Evolutionary conservation across 306 rosid genomes (phyloP), one percentile per base, ranked within the genome.

Genomic region (Cucumis sativus): DNA sequence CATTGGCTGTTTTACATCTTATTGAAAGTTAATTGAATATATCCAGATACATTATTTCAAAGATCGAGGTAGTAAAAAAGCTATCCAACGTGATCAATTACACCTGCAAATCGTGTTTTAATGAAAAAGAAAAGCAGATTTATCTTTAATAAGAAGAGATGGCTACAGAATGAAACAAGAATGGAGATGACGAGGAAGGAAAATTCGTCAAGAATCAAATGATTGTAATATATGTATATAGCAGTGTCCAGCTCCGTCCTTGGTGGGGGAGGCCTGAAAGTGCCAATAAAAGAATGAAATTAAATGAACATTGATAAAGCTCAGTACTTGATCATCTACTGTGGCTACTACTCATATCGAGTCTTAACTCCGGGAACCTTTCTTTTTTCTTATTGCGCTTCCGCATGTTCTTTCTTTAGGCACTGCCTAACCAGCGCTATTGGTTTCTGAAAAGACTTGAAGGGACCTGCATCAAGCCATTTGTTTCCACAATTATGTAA

Each of bases 371-470:
- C 3, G 77, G 55, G 11, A 45, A 10, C 0, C 37, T 33, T 33
- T 33, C 5, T 33, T 33, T 33, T 33, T n/a, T 43, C 1, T 33
- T 70, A 71, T 69, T 43, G 75, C 35, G 35, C 54, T 69, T 43
- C 35, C 35, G 35, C 54, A 68, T 21, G 75, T 20, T 47, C 56
- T 45, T 45, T 69, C 16, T 39, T 23, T 49, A 45, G 41, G 57
- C 51, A 47, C 52, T 7, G 13, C 37, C 75, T 43, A 21, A 13
- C 37, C 64, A 74, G 75, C 83, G 73, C 82, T 85, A 84, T 65
- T 79, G 59, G 60, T 70, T 81, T 86, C 79, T 89, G 85, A 92
- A 92, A 84, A 90, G 83, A 84, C 83, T 85, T 47, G 95, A 84
- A 6, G 97, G 83, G 86, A 92, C 88, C 97, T 90, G 89, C 57